Evolutionary conservation across 371 early-diverging fungal species (phyloP).

Genomic region (Mortierella sp.): DNA sequence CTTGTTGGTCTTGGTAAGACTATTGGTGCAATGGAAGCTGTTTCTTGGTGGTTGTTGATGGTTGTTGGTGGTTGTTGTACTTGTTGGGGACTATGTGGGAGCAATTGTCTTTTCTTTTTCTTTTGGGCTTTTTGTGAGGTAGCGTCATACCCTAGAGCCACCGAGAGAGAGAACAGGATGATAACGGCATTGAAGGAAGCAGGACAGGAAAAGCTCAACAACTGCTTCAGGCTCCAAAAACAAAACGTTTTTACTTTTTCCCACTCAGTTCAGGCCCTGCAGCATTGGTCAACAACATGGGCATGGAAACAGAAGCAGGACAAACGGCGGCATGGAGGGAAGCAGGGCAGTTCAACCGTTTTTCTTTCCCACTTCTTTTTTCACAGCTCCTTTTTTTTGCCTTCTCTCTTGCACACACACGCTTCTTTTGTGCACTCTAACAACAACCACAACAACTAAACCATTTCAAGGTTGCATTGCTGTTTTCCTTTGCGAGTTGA

Average conservation of each 20-base stretch:
- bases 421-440: background rate
- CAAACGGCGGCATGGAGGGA: too few species aligned
- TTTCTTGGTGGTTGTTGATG: background rate
- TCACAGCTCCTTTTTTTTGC: background rate
- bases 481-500: background rate
- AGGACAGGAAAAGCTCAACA: background rate
- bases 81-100: background rate
- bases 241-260: background rate
- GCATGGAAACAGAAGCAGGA: too few species aligned
- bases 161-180: background rate
- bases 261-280: background rate
- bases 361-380: background rate
- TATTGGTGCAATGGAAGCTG: background rate
- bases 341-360: too few species aligned
- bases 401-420: background rate
- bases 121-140: background rate
- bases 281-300: too few species aligned
- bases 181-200: background rate
- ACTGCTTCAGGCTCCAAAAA: background rate
- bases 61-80: background rate
- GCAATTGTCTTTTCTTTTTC: too few species aligned
- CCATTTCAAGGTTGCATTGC: background rate
- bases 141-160: background rate
- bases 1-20: constrained; percentile 67
- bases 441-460: background rate